phyloP scores from a whole-genome alignment of 306 rosid species.

The Heteromeles arbutifolia region DNA sequence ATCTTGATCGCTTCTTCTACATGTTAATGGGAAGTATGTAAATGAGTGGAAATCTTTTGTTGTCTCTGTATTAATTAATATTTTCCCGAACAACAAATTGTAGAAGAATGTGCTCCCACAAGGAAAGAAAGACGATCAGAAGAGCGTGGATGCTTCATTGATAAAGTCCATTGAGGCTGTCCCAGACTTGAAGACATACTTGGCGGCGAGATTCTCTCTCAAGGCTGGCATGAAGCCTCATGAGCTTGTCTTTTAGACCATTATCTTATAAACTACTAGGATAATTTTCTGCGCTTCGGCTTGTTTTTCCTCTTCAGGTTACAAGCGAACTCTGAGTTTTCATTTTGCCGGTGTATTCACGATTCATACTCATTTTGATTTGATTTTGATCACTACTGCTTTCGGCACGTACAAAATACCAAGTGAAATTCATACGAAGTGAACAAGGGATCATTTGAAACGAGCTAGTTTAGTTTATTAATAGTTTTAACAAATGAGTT shows the following conservation, averaged over 20 bases:
- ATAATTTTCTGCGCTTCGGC: neutral
- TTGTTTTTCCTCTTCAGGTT: neutral
- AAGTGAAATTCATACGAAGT: neutral
- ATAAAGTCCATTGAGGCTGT: conserved; percentile 56
- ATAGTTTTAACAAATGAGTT: no score
- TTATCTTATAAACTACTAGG: neutral
- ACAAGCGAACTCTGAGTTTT: neutral
- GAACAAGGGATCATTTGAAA: neutral
- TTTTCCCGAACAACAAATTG: neutral
- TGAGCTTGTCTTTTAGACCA: conserved; percentile 53
- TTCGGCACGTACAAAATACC: neutral
- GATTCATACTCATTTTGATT: neutral
- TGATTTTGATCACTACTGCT: no score
- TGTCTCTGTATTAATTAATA: neutral
- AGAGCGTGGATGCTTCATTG: conserved; percentile 42
- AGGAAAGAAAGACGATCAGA: conserved; percentile 71
- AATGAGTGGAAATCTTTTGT: neutral
- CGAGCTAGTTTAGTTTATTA: no score
- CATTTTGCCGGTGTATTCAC: neutral
- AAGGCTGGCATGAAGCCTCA: conserved; percentile 77
- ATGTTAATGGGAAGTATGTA: no score
- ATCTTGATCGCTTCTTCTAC: no score
- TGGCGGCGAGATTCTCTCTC: conserved; percentile 70
- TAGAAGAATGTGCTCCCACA: conserved; percentile 59
- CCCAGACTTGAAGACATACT: conserved; percentile 66